A percentile compares a stretch with the other conserved stretches of the same genome.
These are phyloP conservation scores for Morella rubra DNA, from an alignment of 306 rosid genomes.

Conservation along the genomic window DNA sequence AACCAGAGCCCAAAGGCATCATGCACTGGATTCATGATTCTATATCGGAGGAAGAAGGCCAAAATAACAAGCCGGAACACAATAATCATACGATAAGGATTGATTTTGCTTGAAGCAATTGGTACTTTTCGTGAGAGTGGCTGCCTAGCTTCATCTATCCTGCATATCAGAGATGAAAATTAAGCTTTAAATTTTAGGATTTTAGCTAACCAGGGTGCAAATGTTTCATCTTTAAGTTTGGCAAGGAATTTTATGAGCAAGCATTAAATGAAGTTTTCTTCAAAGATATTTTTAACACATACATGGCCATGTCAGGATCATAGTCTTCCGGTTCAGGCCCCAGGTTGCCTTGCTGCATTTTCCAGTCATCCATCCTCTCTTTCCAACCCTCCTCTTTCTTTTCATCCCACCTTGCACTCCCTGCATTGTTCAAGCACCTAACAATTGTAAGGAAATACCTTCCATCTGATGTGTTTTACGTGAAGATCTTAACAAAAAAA, in stretches of 20 bases:
- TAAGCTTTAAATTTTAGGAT: neutral
- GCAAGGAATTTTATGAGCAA: neutral
- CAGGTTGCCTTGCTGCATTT: conserved; percentile 72
- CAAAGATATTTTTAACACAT: conserved; percentile 27
- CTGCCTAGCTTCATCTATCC: conserved; percentile 91
- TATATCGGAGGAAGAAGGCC: conserved; percentile 69
- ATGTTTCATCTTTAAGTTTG: neutral
- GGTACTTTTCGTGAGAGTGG: conserved; percentile 94
- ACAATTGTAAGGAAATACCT: neutral
- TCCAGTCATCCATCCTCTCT: conserved; percentile 84
- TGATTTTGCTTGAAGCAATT: conserved; percentile 83
- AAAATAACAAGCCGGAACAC: conserved; percentile 75
- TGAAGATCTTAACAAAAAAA: neutral
- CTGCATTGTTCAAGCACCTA: conserved; percentile 38
- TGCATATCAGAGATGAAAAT: conserved; percentile 33
- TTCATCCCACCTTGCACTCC: conserved; percentile 62
- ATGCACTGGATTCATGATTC: conserved; percentile 74
- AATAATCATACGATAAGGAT: conserved; percentile 97
- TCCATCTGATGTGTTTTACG: neutral
- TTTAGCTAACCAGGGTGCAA: neutral
- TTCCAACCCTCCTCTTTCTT: conserved; percentile 64
- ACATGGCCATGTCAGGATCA: conserved; percentile 84
- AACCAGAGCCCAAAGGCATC: conserved; percentile 91
- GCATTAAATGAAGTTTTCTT: neutral
- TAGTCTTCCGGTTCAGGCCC: conserved; percentile 67